A percentile compares a stretch with the other conserved stretches of the same genome.
Conservation (phyloP, 345 rosid species). For the Mangifera indica region DNA sequence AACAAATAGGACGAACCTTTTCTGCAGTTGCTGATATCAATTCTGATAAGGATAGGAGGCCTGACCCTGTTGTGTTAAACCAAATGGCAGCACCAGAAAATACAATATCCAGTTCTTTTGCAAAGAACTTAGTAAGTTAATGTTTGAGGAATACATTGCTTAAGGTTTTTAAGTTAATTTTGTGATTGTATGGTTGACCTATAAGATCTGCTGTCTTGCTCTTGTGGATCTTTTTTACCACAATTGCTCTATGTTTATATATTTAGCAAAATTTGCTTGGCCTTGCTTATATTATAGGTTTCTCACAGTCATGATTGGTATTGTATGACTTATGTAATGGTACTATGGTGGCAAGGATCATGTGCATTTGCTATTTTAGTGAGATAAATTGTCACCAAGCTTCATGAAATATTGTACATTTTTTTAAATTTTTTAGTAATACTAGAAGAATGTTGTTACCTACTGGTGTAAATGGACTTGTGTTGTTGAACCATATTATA, state of each 20-base stretch:
- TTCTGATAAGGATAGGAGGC: conserved; percentile 32
- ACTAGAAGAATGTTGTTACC: background rate
- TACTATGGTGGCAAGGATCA: conserved; percentile 3
- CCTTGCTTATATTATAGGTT: conserved; percentile 11
- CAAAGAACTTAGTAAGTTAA: conserved; percentile 43
- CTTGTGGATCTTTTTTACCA: background rate
- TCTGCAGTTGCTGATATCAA: conserved; percentile 49
- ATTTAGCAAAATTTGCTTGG: conserved; percentile 1
- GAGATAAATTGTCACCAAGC: background rate
- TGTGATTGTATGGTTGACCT: conserved; percentile 9
- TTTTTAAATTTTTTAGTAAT: background rate
- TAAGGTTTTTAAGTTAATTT: background rate
- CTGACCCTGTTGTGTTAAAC: conserved; percentile 30
- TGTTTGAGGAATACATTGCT: background rate
- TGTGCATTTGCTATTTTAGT: background rate
- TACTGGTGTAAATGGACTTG: background rate
- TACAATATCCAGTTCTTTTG: conserved; percentile 29
- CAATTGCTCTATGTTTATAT: background rate
- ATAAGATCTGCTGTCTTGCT: background rate
- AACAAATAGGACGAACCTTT: conserved; percentile 18
- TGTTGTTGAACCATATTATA: conserved; percentile 2
- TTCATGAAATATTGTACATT: background rate
- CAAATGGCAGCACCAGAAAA: conserved; percentile 33
- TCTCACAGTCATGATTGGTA: background rate
- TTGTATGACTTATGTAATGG: background rate